Evolutionary conservation across 2,329 filamentous ascomycete species (phyloP).

Genomic region (Phoma sp.): DNA sequence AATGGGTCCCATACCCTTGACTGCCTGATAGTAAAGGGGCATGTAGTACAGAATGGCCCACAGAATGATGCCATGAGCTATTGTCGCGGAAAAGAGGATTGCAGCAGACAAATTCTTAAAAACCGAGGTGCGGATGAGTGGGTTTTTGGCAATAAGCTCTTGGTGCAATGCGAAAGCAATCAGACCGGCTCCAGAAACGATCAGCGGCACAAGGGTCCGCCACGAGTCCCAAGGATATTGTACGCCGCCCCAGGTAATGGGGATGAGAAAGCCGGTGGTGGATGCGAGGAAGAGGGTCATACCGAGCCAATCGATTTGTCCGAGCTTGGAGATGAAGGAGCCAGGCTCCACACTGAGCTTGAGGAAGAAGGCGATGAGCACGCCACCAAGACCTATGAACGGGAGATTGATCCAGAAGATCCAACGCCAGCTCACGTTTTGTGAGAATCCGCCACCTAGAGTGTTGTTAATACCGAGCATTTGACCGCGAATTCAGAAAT

Average conservation of each 20-base stretch:
- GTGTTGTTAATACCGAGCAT: too few relatives aligned
- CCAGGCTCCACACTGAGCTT: conserved; percentile 43
- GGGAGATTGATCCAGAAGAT: conserved; percentile 71
- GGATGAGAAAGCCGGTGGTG: conserved; percentile 65
- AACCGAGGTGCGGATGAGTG: too few relatives aligned
- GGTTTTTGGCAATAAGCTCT: too few relatives aligned
- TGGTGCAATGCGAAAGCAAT: too few relatives aligned
- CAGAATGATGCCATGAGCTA: conserved; percentile 63
- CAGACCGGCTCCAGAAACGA: too few relatives aligned
- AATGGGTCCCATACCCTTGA: conserved; percentile 49
- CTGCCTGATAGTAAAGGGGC: conserved; percentile 52
- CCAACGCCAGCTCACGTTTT: conserved; percentile 64
- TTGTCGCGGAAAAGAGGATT: conserved; percentile 59
- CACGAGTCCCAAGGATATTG: conserved; percentile 70
- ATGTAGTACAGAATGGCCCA: conserved; percentile 52
- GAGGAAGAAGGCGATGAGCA: conserved; percentile 61
- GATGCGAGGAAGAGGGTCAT: conserved; percentile 66
- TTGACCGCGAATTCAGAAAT: conserved; percentile 21
- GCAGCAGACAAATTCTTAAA: conserved; percentile 47
- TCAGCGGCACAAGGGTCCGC: conserved; percentile 63
- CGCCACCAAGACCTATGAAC: conserved; percentile 57
- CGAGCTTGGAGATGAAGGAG: conserved; percentile 57
- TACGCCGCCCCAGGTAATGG: conserved; percentile 69
- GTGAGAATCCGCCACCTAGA: conserved; percentile 49
- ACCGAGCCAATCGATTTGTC: conserved; percentile 69